A percentile compares a stretch with the other conserved stretches of the same genome.
These are phyloP conservation scores for Hymenoscyphus repandus DNA, from an alignment of 2,329 filamentous ascomycete genomes.

Conservation along the genomic window DNA sequence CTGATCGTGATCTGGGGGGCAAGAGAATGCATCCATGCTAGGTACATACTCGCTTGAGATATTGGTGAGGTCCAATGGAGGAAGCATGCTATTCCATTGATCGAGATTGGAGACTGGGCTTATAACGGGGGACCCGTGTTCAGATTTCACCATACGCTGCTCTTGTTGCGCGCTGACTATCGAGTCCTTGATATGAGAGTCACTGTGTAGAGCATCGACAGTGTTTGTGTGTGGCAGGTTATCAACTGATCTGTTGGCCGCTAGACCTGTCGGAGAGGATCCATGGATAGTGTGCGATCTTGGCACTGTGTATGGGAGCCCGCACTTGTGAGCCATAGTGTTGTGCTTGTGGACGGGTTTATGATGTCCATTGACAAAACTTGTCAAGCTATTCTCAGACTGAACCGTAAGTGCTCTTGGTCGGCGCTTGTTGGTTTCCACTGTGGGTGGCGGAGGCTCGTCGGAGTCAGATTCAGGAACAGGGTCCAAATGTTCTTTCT, in stretches of 20 bases:
- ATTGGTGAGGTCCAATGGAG: conserved; percentile 53
- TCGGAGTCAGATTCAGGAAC: conserved; percentile 61
- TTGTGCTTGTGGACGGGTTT: conserved; percentile 57
- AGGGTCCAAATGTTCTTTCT: conserved; percentile 59
- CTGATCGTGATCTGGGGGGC: conserved; percentile 41
- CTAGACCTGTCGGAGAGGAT: conserved; percentile 43
- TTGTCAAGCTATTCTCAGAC: conserved; percentile 51
- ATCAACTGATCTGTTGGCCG: conserved; percentile 40
- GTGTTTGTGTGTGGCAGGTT: conserved; percentile 37
- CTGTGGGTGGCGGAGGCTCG: conserved; percentile 36
- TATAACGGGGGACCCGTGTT: conserved; percentile 55
- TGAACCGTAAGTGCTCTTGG: conserved; percentile 58
- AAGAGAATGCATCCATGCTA: conserved; percentile 49
- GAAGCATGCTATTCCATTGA: conserved; percentile 47
- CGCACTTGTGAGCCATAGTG: conserved; percentile 55
- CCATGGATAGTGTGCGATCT: conserved; percentile 52
- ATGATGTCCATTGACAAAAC: conserved; percentile 61
- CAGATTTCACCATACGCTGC: conserved; percentile 52
- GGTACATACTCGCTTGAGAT: conserved; percentile 40
- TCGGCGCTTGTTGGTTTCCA: conserved; percentile 38
- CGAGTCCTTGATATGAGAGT: conserved; percentile 34
- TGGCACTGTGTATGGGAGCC: conserved; percentile 52
- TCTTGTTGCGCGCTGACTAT: conserved; percentile 35
- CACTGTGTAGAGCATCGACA: conserved; percentile 35
- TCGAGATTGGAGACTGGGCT: conserved; percentile 41